Conservation (phyloP, 441 rosid species). For the Rhodomyrtus psidioides region DNA sequence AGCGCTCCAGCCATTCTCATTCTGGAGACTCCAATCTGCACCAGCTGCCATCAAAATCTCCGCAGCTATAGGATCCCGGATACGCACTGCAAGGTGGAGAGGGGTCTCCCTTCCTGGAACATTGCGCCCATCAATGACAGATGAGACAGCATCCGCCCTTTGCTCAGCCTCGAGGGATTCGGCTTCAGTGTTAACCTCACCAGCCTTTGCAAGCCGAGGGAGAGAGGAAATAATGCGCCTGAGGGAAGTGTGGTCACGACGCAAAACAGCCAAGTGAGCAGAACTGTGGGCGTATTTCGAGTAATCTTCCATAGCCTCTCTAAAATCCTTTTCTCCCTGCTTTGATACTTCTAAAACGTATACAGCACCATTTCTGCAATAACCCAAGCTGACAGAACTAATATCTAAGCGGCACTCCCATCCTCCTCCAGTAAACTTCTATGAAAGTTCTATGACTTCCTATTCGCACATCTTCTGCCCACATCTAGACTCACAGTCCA, state of each 20-base stretch:
- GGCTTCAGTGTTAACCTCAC: constrained; percentile 71
- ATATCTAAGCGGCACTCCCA: not conserved
- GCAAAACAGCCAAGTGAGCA: constrained; percentile 80
- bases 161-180: constrained; percentile 76
- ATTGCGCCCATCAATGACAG: constrained; percentile 80
- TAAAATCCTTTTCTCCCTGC: not conserved
- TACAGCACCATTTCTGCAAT: not conserved
- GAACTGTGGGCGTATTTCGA: constrained; percentile 79
- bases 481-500: not conserved
- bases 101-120: constrained; percentile 97
- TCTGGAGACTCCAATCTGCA: constrained; percentile 99
- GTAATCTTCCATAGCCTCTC: constrained; percentile 58
- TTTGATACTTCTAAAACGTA: not conserved
- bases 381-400: constrained; percentile 1
- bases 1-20: constrained; percentile 99
- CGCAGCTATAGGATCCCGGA: constrained; percentile 70
- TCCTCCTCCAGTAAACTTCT: not conserved
- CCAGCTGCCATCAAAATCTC: constrained; percentile 97
- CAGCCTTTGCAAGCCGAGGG: constrained; percentile 75
- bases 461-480: not conserved
- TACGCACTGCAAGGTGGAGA: constrained; percentile 84
- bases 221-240: constrained; percentile 45
- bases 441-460: not conserved
- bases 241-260: constrained; percentile 63
- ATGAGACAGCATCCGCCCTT: constrained; percentile 68